These are phyloP conservation scores for Neocallimastix lanati DNA, from an alignment of 192 early-diverging fungal species.

Conservation along the genomic window DNA sequence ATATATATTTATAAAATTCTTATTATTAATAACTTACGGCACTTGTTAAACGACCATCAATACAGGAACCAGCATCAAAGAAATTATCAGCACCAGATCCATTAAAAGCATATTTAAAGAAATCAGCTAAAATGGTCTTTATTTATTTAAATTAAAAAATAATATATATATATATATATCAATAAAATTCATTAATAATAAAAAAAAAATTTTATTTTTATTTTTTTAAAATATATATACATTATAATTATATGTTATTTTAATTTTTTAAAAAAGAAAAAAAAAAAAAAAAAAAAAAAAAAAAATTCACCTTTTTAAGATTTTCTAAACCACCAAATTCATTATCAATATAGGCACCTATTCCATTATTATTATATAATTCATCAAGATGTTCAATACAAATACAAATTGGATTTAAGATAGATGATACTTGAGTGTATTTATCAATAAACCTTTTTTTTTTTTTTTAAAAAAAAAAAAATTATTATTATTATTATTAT, in stretches of 20 bases:
- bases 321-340: slow-evolving; percentile 45
- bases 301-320: slow-evolving; percentile 15
- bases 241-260: background rate
- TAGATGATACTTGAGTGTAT: slow-evolving; percentile 94
- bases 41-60: slow-evolving; percentile 57
- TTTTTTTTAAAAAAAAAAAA: too few species aligned
- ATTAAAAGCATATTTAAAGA: slow-evolving; percentile 92
- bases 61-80: slow-evolving; percentile 80
- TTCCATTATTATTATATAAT: slow-evolving; percentile 31
- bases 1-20: background rate
- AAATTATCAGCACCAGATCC: slow-evolving; percentile 67
- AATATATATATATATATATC: too few species aligned
- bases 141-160: too few species aligned
- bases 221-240: too few species aligned
- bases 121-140: slow-evolving; percentile 71
- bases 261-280: too few species aligned
- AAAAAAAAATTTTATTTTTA: too few species aligned
- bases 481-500: too few species aligned
- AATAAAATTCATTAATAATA: too few species aligned
- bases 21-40: background rate
- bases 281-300: too few species aligned
- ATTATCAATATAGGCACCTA: slow-evolving; percentile 44
- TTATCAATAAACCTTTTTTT: slow-evolving; percentile 13
- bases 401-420: slow-evolving; percentile 70
- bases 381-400: slow-evolving; percentile 55